Conservation (phyloP, 768 basidiomycete species). For the Tephrocybe sp. region DNA sequence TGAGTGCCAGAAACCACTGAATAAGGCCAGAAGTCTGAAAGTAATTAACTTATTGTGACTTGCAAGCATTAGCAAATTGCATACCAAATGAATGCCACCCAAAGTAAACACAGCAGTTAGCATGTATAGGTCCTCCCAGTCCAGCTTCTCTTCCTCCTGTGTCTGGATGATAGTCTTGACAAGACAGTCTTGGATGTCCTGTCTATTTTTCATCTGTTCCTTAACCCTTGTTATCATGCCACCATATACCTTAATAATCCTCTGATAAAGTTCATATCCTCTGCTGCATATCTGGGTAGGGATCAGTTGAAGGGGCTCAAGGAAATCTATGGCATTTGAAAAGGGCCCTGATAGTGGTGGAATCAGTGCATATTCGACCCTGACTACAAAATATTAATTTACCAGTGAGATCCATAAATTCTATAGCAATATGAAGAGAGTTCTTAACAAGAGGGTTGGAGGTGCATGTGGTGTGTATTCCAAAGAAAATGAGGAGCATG, state of each 20-base stretch:
- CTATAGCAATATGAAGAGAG: constrained; percentile 34
- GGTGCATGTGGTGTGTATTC: constrained; percentile 36
- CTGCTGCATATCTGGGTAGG: constrained; percentile 35
- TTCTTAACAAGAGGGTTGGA: constrained; percentile 32
- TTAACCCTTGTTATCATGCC: constrained; percentile 36
- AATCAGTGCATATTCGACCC: background rate
- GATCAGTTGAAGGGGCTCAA: constrained; percentile 38
- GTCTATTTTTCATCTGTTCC: constrained; percentile 31
- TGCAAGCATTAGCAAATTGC: no score
- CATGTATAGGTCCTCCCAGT: constrained; percentile 36
- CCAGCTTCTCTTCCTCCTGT: constrained; percentile 32
- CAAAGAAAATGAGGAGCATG: constrained; percentile 42
- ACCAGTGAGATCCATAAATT: constrained; percentile 38
- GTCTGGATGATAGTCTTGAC: constrained; percentile 35
- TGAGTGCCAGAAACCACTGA: constrained; percentile 34
- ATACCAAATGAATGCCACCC: constrained; percentile 41
- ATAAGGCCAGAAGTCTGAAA: constrained; percentile 32
- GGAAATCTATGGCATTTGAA: constrained; percentile 44
- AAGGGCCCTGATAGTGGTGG: constrained; percentile 28
- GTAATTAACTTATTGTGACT: constrained; percentile 26
- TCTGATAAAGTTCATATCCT: constrained; percentile 35
- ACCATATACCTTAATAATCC: constrained; percentile 34
- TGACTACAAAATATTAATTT: constrained; percentile 17
- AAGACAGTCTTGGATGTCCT: constrained; percentile 40
- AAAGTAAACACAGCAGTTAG: constrained; percentile 39